These are phyloP conservation scores for Musa schizocarpa DNA, from an alignment of 176 grass and related monocot species.

Conservation along the genomic window DNA sequence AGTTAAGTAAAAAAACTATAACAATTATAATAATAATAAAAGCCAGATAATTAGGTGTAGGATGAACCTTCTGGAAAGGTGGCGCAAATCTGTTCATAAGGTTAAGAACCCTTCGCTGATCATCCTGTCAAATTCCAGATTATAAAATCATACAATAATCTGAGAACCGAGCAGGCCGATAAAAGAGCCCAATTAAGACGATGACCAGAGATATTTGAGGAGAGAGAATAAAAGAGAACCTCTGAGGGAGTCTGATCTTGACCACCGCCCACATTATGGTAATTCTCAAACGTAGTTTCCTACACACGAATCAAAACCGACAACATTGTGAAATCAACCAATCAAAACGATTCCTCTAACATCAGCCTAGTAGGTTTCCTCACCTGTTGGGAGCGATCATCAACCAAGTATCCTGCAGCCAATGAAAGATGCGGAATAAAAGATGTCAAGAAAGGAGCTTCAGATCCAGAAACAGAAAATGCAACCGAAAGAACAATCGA, in stretches of 20 bases:
- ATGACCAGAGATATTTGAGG: not conserved
- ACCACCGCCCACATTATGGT: slow-evolving; percentile 9
- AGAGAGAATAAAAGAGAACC: slow-evolving; percentile 22
- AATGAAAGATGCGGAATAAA: not conserved
- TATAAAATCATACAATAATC: slow-evolving; percentile 11
- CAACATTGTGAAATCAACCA: slow-evolving; percentile 1
- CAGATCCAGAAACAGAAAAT: not conserved
- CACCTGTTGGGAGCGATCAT: slow-evolving; percentile 36
- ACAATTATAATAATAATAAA: not conserved
- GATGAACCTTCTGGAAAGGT: slow-evolving; percentile 23
- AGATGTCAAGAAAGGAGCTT: not conserved
- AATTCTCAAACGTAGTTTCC: slow-evolving; percentile 22
- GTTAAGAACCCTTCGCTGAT: slow-evolving; percentile 11
- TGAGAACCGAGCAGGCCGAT: not conserved
- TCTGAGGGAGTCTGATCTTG: slow-evolving; percentile 26
- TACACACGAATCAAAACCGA: slow-evolving; percentile 5
- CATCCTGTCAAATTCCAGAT: slow-evolving; percentile 23
- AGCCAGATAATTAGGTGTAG: not conserved
- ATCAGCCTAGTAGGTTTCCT: slow-evolving; percentile 7
- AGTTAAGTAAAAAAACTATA: no score
- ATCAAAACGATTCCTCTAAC: not conserved
- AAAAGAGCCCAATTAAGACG: no score
- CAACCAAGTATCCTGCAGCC: slow-evolving; percentile 33
- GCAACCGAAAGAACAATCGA: not conserved
- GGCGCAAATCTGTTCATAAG: slow-evolving; percentile 16